phyloP scores from a whole-genome alignment of 306 rosid genomes.

The Comarum palustre region DNA sequence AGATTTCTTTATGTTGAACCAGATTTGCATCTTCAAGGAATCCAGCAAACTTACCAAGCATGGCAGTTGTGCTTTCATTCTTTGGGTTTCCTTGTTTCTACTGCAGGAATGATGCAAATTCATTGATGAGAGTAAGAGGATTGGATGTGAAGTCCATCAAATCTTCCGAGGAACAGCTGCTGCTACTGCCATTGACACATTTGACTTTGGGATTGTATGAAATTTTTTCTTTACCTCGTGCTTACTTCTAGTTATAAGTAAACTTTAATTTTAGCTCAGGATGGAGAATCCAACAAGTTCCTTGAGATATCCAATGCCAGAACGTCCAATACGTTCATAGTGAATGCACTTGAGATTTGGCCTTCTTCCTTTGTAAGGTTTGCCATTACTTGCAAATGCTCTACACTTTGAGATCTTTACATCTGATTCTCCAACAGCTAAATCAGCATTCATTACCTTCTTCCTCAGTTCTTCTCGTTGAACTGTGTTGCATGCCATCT shows the following conservation, averaged over 20 bases:
- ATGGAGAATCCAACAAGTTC: not conserved
- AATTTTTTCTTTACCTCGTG: too few species aligned
- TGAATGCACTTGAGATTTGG: not conserved
- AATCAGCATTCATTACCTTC: not conserved
- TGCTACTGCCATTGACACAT: too few species aligned
- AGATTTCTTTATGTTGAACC: too few species aligned
- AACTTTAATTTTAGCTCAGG: not conserved
- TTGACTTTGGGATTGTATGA: too few species aligned
- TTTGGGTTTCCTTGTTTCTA: not conserved
- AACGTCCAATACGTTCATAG: not conserved
- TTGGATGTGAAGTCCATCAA: not conserved
- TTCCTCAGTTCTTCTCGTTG: too few species aligned
- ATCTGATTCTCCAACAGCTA: not conserved
- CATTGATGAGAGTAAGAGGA: not conserved
- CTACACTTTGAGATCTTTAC: not conserved
- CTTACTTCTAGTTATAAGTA: not conserved
- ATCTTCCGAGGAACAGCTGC: rapidly evolving
- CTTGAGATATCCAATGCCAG: not conserved
- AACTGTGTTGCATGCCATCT: too few species aligned
- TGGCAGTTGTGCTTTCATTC: not conserved
- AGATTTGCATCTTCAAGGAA: too few species aligned
- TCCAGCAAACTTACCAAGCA: not conserved
- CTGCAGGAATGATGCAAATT: not conserved
- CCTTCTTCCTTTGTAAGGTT: not conserved
- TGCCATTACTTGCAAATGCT: not conserved